phyloP scores from a whole-genome alignment of 1,139 yeast species.

The Blastobotrys persicus region DNA sequence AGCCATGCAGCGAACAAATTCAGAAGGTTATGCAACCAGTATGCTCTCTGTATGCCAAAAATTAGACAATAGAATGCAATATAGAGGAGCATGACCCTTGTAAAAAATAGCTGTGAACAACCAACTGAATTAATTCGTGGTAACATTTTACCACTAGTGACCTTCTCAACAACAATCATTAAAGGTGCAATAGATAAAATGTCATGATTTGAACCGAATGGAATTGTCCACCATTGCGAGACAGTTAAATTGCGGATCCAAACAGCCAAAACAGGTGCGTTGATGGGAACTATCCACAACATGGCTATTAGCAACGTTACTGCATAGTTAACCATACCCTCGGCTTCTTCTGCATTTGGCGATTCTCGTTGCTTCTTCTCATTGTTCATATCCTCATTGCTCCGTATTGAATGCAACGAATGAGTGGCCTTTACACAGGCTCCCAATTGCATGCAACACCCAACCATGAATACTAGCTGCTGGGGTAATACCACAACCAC shows the following conservation, averaged over 20 bases:
- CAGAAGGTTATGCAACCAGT: slow-evolving; percentile 37
- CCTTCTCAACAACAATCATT: slow-evolving; percentile 23
- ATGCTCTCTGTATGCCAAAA: slow-evolving; percentile 37
- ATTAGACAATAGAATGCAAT: slow-evolving; percentile 32
- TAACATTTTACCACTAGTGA: slow-evolving; percentile 22
- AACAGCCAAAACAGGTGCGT: slow-evolving; percentile 37
- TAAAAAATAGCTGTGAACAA: slow-evolving; percentile 17
- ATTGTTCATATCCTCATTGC: slow-evolving; percentile 4
- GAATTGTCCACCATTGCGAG: slow-evolving; percentile 29
- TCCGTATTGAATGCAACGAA: background rate
- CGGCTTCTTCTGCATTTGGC: background rate
- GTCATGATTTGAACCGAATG: slow-evolving; percentile 34
- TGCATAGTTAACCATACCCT: slow-evolving; percentile 19
- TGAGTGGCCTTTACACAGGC: slow-evolving; percentile 1
- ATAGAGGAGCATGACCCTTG: slow-evolving; percentile 27
- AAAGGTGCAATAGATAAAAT: slow-evolving; percentile 33
- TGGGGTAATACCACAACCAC: slow-evolving; percentile 29
- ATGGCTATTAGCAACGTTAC: slow-evolving; percentile 29
- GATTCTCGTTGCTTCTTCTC: background rate
- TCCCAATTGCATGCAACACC: slow-evolving; percentile 26
- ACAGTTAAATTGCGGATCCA: slow-evolving; percentile 38
- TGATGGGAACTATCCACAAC: slow-evolving; percentile 36
- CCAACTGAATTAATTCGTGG: slow-evolving; percentile 17
- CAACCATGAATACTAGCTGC: slow-evolving; percentile 37
- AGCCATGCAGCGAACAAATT: slow-evolving; percentile 33